Evolutionary conservation across 176 grass and related monocot species (phyloP).

Genomic region (Miscanthus lutarioriparius): DNA sequence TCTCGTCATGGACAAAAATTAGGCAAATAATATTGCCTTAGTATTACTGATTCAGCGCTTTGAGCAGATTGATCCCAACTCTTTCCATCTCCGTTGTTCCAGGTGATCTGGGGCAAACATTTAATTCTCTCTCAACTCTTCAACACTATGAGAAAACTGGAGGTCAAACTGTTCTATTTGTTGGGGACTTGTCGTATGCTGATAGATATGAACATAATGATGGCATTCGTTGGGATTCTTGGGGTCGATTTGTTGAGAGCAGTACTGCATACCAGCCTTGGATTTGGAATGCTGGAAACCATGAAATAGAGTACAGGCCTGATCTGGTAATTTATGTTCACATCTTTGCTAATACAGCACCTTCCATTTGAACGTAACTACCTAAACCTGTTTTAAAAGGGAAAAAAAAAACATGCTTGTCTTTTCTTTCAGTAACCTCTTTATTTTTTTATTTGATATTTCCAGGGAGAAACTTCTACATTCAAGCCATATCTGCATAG

Average conservation of each 20-base stretch:
- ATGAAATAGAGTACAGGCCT: slow-evolving; percentile 96
- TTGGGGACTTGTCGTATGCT: slow-evolving; percentile 94
- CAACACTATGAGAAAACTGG: slow-evolving; percentile 82
- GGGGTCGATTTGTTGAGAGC: slow-evolving; percentile 75
- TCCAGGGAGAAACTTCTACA: slow-evolving; percentile 70
- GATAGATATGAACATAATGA: slow-evolving; percentile 88
- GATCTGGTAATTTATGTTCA: slow-evolving; percentile 68
- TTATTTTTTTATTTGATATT: background rate
- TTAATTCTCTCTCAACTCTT: slow-evolving; percentile 95
- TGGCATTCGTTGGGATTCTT: slow-evolving; percentile 89
- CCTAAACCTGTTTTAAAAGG: background rate
- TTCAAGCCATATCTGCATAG: slow-evolving; percentile 87
- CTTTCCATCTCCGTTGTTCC: slow-evolving; percentile 20
- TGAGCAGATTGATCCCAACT: background rate
- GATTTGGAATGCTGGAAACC: slow-evolving; percentile 90
- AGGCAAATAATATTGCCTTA: background rate
- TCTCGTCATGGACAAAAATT: background rate
- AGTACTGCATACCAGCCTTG: slow-evolving; percentile 90
- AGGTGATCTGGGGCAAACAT: slow-evolving; percentile 99
- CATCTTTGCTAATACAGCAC: slow-evolving; percentile 1
- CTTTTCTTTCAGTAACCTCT: slow-evolving; percentile 16
- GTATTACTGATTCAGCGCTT: background rate
- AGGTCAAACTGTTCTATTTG: slow-evolving; percentile 75
- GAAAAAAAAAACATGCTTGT: background rate
- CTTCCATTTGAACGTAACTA: slow-evolving; percentile 15